Percentiles rank a stretch among this genome's conserved stretches.
Evolutionary conservation across 352 stramenopile species (phyloP).

Genomic region (Phytophthora europaea): DNA sequence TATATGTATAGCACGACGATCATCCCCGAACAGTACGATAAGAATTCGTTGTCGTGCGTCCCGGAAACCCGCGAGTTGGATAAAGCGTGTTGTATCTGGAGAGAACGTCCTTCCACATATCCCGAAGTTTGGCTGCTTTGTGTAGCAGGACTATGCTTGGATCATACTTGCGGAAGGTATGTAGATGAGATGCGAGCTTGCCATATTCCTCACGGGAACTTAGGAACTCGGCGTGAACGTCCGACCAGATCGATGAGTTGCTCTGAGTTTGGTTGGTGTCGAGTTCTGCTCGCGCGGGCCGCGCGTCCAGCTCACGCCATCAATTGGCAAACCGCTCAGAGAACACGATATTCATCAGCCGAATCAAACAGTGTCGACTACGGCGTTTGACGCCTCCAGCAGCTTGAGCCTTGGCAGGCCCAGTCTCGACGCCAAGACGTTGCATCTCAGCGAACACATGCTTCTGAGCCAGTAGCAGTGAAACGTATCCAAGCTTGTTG

Average conservation of each 20-base stretch:
- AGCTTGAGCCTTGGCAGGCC: too few relatives aligned
- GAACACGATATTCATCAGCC: too few relatives aligned
- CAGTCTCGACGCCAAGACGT: too few relatives aligned
- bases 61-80: neutral
- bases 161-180: neutral
- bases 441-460: too few relatives aligned
- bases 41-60: neutral
- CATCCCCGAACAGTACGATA: neutral
- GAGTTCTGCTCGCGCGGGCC: too few relatives aligned
- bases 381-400: too few relatives aligned
- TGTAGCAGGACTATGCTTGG: neutral
- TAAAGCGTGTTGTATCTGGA: neutral
- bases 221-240: neutral
- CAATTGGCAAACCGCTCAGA: too few relatives aligned
- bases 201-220: neutral
- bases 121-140: neutral
- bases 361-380: too few relatives aligned
- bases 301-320: too few relatives aligned
- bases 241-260: neutral
- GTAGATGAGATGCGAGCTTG: neutral
- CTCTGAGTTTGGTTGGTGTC: too few relatives aligned
- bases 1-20: neutral
- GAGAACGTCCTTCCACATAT: slow-evolving; percentile 2
- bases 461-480: too few relatives aligned
- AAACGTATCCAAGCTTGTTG: too few relatives aligned